These are phyloP conservation scores for Pyrus betulifolia DNA, from an alignment of 306 rosid genomes.

Conservation along the genomic window DNA sequence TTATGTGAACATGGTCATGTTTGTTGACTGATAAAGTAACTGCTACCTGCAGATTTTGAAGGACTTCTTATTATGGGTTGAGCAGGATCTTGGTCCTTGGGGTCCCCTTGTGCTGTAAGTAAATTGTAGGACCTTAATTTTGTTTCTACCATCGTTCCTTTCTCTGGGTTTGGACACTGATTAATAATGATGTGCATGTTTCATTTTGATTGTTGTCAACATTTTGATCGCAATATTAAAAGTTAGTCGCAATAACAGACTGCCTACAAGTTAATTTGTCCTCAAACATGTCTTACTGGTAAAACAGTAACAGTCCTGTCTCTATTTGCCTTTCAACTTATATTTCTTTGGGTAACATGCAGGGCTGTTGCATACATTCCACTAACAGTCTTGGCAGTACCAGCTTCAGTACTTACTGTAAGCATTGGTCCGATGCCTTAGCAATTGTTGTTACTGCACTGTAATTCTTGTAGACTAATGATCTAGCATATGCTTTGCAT, in stretches of 20 bases:
- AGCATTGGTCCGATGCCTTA: background rate
- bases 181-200: background rate
- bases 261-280: background rate
- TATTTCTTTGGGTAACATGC: slow-evolving; percentile 20
- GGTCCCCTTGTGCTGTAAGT: slow-evolving; percentile 91
- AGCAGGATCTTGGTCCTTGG: slow-evolving; percentile 91
- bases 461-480: background rate
- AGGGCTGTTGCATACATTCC: slow-evolving; percentile 85
- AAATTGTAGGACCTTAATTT: background rate
- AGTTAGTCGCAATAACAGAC: background rate
- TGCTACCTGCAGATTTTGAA: slow-evolving; percentile 41
- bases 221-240: background rate
- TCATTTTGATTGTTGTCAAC: background rate
- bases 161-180: background rate
- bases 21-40: background rate
- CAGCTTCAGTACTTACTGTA: slow-evolving; percentile 87
- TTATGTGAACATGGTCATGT: background rate
- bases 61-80: slow-evolving; percentile 83
- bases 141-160: background rate
- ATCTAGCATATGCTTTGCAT: background rate
- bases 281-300: background rate
- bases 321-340: background rate
- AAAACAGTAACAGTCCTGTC: background rate
- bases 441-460: background rate
- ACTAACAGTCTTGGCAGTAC: slow-evolving; percentile 80